Evolutionary conservation across 2,329 filamentous ascomycete species (phyloP), one percentile per base, ranked within the genome.

Genomic region (Aspergillus costaricaensis): DNA sequence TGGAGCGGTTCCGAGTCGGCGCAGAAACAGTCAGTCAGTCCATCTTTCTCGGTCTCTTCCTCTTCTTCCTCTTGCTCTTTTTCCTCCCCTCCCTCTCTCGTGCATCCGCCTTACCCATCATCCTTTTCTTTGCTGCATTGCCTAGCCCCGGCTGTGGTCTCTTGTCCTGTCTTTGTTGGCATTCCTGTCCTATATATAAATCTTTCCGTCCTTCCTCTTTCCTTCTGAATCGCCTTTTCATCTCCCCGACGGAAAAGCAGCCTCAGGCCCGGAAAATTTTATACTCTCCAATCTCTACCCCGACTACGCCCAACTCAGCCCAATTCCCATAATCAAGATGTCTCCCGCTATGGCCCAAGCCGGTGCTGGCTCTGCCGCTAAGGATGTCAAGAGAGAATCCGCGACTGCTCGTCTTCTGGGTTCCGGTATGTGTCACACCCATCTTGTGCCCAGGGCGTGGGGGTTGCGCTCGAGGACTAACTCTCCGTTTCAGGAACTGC

Each of bases 371-470:
- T 74, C 79, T 61, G 77, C 85, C 57, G 81, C 85, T 47, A 87
- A 84, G 72, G 83, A 86, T 72, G 83, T 83, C 71, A 89, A 96
- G 85, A 92, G 86, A 81, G 95, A 99, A 84, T 96, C 93, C 60
- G 92, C 91, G 71, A 77, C 89, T 74, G 95, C 95, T 71, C 87
- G 95, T 79, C 81, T 99, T 68, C 82, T 97, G 67, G 95, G 95
- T 72, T 97, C 95, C 73, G 95, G 95, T 97, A 82, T 58, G 79
- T 65, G 51, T 47, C 39, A 19, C 23, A 50, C 39, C 25, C 27
- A 5, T 36, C 21, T 36, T 10, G 21, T 17, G 15, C 15, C 19
- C 32, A 36, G 12, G 23, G n/a, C 9, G 52, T 30, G 17, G 50
- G 17, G 50, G 21, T 8, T 41, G 54, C 58, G 60, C 54, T 62